Evolutionary conservation across 2,329 filamentous ascomycete genomes (phyloP).

Genomic region (Metarhizium sp.): DNA sequence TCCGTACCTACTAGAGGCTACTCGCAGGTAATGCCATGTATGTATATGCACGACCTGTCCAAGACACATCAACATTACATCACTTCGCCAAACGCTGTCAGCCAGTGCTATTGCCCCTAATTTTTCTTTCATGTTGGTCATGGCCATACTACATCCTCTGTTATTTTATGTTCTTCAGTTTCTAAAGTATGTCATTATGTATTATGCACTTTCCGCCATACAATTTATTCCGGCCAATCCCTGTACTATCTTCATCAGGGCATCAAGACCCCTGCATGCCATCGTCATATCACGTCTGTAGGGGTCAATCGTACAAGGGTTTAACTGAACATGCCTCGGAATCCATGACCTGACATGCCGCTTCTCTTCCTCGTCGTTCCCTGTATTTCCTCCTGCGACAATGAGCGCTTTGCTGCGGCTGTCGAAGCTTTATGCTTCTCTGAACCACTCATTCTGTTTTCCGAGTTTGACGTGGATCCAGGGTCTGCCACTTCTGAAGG

Average conservation of each 20-base stretch:
- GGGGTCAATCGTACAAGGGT: neutral
- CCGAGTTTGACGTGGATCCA: neutral
- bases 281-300: neutral
- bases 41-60: neutral
- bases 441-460: neutral
- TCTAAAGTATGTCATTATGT: slow-evolving; percentile 3
- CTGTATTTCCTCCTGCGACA: neutral
- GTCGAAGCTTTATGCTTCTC: neutral
- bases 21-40: no score
- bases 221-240: neutral
- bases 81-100: neutral
- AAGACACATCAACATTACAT: neutral
- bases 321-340: neutral
- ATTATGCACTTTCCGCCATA: neutral
- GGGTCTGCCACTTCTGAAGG: neutral
- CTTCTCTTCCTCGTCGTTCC: neutral
- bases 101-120: neutral
- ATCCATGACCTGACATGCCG: neutral
- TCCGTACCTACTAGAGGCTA: no score
- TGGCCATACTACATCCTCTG: neutral
- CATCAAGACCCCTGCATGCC: neutral
- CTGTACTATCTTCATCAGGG: neutral
- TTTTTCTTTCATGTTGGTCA: neutral
- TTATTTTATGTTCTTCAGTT: neutral
- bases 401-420: slow-evolving; percentile 1